A percentile compares a stretch with the other conserved stretches of the same genome.
phyloP scores from a whole-genome alignment of 148 eudicot species.

The Cornus florida region DNA sequence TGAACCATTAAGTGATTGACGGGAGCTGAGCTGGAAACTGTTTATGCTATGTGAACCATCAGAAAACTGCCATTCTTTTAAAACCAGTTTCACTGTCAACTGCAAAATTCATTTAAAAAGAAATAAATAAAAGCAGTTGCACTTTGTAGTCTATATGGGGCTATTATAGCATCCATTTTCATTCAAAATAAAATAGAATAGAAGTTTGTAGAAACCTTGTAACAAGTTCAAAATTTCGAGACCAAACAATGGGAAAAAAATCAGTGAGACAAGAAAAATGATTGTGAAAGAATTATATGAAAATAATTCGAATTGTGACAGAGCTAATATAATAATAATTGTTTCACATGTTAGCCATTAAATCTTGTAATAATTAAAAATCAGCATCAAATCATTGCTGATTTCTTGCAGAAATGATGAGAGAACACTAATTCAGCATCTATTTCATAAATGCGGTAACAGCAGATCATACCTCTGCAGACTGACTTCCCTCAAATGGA shows the following conservation, averaged over 20 bases:
- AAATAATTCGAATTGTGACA: neutral
- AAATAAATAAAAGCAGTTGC: neutral
- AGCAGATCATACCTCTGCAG: constrained; percentile 62
- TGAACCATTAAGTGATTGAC: constrained; percentile 46
- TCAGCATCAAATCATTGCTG: neutral
- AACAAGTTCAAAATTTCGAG: neutral
- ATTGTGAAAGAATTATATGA: neutral
- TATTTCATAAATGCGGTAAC: neutral
- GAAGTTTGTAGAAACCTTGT: neutral
- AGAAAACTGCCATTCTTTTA: constrained; percentile 94
- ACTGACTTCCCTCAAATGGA: constrained; percentile 73
- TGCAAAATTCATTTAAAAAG: constrained; percentile 32
- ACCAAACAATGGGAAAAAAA: neutral
- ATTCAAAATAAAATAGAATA: neutral
- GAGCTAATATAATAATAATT: no score
- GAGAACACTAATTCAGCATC: neutral
- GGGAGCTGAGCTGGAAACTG: constrained; percentile 42
- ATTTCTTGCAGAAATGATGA: neutral
- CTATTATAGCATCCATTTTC: neutral
- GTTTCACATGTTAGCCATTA: neutral
- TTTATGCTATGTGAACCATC: constrained; percentile 69
- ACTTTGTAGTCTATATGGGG: neutral
- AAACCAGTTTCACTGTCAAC: constrained; percentile 72
- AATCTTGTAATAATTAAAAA: neutral
- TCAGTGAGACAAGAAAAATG: neutral